Conservation (phyloP, 768 basidiomycete genomes). For the Agaricus subrufescens region DNA sequence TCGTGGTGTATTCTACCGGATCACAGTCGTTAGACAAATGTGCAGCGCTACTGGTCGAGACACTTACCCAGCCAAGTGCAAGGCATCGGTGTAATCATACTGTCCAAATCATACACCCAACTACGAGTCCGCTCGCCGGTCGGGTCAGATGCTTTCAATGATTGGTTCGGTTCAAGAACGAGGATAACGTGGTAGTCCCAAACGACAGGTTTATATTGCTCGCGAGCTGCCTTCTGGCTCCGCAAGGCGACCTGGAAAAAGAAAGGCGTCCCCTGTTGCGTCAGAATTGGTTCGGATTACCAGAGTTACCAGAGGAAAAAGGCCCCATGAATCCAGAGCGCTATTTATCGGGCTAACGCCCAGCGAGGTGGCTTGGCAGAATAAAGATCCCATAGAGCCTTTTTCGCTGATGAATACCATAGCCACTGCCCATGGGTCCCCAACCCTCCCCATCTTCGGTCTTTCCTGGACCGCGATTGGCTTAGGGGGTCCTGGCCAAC, state of each 20-base stretch:
- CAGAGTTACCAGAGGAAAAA: no score
- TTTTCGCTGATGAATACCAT: no score
- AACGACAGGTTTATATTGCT: constrained; percentile 37
- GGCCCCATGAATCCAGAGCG: no score
- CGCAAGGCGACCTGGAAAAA: constrained; percentile 56
- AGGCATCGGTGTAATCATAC: constrained; percentile 39
- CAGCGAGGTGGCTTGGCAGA: no score
- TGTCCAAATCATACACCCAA: constrained; percentile 75
- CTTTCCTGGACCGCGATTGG: no score
- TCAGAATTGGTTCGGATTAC: no score
- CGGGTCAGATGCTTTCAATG: not conserved
- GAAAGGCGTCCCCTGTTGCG: not conserved
- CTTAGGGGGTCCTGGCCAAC: no score
- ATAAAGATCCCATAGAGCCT: no score
- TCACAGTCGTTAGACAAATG: not conserved
- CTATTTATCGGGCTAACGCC: no score
- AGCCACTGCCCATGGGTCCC: no score
- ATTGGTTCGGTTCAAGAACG: constrained; percentile 34
- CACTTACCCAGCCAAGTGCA: constrained; percentile 44
- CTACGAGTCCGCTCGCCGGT: constrained; percentile 12
- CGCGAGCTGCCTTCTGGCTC: constrained; percentile 45
- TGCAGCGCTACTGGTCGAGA: not conserved
- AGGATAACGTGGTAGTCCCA: constrained; percentile 80
- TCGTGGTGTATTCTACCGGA: constrained; percentile 38
- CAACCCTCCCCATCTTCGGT: no score